Base-by-base conservation (phyloP, 1,284 basidiomycete genomes). In the Tilletia setariae region DNA sequence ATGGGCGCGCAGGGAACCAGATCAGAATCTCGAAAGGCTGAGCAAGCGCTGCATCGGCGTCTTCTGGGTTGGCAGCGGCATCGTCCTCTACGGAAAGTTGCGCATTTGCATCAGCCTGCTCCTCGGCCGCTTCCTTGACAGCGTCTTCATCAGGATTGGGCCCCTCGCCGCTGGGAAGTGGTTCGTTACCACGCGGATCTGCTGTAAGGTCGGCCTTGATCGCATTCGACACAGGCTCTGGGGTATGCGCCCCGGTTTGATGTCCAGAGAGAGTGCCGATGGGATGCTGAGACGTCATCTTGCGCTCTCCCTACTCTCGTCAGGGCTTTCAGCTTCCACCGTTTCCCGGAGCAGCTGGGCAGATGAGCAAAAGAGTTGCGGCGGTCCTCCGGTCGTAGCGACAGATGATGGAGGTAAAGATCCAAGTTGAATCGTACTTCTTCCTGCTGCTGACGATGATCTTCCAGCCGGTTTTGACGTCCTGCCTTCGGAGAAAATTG, bases 1-100 rank as follows among this genome's bases (percentile, higher is more conserved):
- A 72, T 16, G 79, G 79, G 64, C 80, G 75, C 28, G 56, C 28
- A 16, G 56, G 56, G 30, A 61, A 61, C 28, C 28, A 61, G 56
- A 61, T 61, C 28, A 61, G 28, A 30, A 61, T 61, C 68, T 81
- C 79, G 67, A 81, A 81, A 15, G 79, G 77, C 64, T 75, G 75
- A 23, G 75, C 68, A 8, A 72, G 71, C 28, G 53, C 56, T 11
- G 56, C 56, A 2, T 53, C 51, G 21, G 28, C 13, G 13, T n/a
- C 51, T 7, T 53, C 51, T 28, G 21, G 13, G 47, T 49, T 23
- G 47, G 19, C 21, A 28, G 16, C 23, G 2, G 51, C 13, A 23
- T 19, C 51, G 13, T 53, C 21, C 28, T 49, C 46, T 6, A 3
- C 46, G 16, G 46, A 19, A 23, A 16, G 46, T 19, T 23, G 46